Base-by-base conservation (phyloP, 306 rosid species). In the Cicer pinnatifidum region DNA sequence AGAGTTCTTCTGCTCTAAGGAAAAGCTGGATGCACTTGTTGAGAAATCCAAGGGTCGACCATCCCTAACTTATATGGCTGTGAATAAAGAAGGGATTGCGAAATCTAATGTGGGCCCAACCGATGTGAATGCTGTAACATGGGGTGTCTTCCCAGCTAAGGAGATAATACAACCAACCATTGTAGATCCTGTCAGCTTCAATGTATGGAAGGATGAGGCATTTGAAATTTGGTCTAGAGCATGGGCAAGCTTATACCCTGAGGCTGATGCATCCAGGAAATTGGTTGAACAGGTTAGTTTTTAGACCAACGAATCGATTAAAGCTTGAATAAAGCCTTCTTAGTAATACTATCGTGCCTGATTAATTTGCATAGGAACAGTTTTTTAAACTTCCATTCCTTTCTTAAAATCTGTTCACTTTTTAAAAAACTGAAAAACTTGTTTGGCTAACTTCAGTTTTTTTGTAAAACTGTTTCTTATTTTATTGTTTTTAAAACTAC, bases 91-190 rank as follows among this genome's bases (percentile, higher is more conserved):
- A 64, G 95, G 99, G 51, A 75, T 57, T 13, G 89, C 87, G 92
- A 77, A 79, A 79, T 88, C 97, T 58, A 94, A 94, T 80, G 82
- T 82, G 33, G 84, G 84, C 40, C 88, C 84, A 86, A 71, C 83
- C 23, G 86, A 82, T 57, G 97, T 94, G 75, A 94, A 91, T 86
- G 98, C 97, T 9, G 98, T 94, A 59, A 94, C 98, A 78, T 94
- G 98, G 98, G 98, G 96, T 46, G 98, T 89, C 79, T 94, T 94
- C 88, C 95, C 95, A 6, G 98, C 91, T 13, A 88, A 86, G 84
- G 96, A 94, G 90, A 91, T 94, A 76, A 83, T 87, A 72, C 99
- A 94, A 82, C 99, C 99, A 38, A 91, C 99, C 19, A 88, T 94
- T 6, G 99, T 94, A 11, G 99, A 94, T 83, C 96, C 97, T 56